Percentiles rank a stretch among this genome's conserved stretches.
Conservation (phyloP, 148 eudicot species). For the Agrostemma githago region DNA sequence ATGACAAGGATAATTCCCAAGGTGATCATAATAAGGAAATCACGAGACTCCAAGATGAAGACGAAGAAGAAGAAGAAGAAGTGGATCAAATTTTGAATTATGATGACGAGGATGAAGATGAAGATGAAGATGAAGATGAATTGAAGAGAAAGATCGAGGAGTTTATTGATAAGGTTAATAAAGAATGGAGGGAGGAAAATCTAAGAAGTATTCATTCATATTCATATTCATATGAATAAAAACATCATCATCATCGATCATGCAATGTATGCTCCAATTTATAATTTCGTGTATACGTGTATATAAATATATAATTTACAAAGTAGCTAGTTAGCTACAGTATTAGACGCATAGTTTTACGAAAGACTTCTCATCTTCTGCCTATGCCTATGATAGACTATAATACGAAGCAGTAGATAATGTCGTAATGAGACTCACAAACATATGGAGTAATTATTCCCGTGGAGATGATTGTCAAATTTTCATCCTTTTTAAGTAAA, state of each 20-base stretch:
- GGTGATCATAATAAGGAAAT: background rate
- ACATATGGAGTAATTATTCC: too few species aligned
- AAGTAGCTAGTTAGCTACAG: background rate
- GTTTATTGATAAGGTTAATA: slow-evolving; percentile 56
- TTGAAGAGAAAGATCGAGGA: slow-evolving; percentile 61
- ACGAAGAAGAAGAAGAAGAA: background rate
- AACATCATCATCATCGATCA: background rate
- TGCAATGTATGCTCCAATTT: background rate
- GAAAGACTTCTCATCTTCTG: background rate
- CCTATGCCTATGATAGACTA: background rate
- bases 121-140: slow-evolving; percentile 45
- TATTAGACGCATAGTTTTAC: background rate
- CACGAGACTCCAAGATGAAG: background rate
- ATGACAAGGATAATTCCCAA: background rate
- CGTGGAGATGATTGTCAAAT: too few species aligned
- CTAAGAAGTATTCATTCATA: background rate
- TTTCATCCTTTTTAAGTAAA: too few species aligned
- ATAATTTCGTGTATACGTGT: background rate
- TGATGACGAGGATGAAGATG: background rate
- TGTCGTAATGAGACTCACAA: too few species aligned
- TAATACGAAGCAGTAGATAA: too few species aligned
- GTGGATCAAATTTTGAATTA: background rate
- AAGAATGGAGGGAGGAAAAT: slow-evolving; percentile 42
- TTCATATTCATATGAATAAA: background rate
- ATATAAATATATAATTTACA: background rate